Evolutionary conservation across 2,329 filamentous ascomycete species (phyloP).

Genomic region (Colletotrichum tofieldiae): DNA sequence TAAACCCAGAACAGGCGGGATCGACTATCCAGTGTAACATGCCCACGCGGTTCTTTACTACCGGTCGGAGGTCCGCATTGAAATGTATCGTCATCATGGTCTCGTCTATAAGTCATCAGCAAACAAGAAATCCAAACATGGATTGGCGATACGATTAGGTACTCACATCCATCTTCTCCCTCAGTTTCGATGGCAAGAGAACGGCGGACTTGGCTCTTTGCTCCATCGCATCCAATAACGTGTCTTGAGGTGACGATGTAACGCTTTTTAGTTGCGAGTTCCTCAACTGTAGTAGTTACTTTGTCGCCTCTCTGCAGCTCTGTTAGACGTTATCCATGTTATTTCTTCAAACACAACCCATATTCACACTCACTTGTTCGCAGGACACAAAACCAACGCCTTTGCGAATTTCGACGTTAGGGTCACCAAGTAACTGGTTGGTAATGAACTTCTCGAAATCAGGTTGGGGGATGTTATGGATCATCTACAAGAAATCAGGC

Average conservation of each 20-base stretch:
- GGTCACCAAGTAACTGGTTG: constrained; percentile 46
- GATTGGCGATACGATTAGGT: too few relatives aligned
- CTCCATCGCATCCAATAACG: constrained; percentile 56
- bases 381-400: constrained; percentile 53
- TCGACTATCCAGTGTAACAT: constrained; percentile 64
- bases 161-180: constrained; percentile 59
- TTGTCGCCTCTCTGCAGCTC: constrained; percentile 43
- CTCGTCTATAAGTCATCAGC: constrained; percentile 51
- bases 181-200: constrained; percentile 55
- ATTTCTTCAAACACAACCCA: neutral
- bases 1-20: constrained; percentile 59
- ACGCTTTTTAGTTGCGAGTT: constrained; percentile 45
- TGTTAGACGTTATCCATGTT: too few relatives aligned
- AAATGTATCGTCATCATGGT: constrained; percentile 65
- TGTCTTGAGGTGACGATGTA: constrained; percentile 52
- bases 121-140: neutral
- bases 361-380: constrained; percentile 48
- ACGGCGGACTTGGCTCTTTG: constrained; percentile 51
- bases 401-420: constrained; percentile 51
- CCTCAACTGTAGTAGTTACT: constrained; percentile 51
- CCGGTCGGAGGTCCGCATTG: constrained; percentile 57
- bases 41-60: constrained; percentile 56
- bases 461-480: constrained; percentile 61
- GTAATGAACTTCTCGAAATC: constrained; percentile 53
- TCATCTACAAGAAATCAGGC: constrained; percentile 48